Evolutionary conservation across 495 filamentous ascomycete species (phyloP), one percentile per base, ranked within the genome.

Genomic region (Lophiotrema nucula): DNA sequence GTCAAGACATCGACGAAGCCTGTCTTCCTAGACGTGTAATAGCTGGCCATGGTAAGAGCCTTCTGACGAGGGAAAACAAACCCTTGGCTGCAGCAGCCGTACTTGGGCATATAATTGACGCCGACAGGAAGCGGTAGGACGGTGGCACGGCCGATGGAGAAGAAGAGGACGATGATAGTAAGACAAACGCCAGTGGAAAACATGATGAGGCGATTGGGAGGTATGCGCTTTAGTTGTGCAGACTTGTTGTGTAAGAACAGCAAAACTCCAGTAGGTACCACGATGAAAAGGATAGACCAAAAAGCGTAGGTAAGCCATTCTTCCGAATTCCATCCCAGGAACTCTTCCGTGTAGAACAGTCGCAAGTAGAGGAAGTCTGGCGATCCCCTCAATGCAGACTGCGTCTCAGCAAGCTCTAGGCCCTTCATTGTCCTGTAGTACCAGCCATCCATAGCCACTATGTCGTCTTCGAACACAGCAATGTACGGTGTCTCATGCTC

Each of bases 301-400:
- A 58, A 52, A 8, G 77, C 53, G 38, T 81, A 79, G 10, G 54
- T 53, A 18, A 47, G 67, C 77, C 76, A 80, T 46, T 79, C 70
- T 51, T 82, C 78, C 15, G 66, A 73, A 58, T 81, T 81, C 80
- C 79, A 83, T 19, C 80, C 80, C 13, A 80, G 71, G 22, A 77
- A 74, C 39, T 76, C 72, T 62, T 82, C 80, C 4, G 77, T 80
- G 64, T 82, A 81, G 67, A 85, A 85, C 3, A 84, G 70, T 2
- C 81, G 77, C 18, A 85, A 69, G 53, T 83, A 84, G 2, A 83
- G 65, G 53, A 54, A 58, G 13, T 45, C 39, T 8, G 46, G 46
- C 8, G 56, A 52, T 15, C 23, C 56, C 4, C 42, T 45, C 2
- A 53, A 19, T 23, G 39, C 49, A 6, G 54, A 55, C 27, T 58